Conservation (phyloP, 2,329 filamentous ascomycete genomes). For the Cladosporium halotolerans region DNA sequence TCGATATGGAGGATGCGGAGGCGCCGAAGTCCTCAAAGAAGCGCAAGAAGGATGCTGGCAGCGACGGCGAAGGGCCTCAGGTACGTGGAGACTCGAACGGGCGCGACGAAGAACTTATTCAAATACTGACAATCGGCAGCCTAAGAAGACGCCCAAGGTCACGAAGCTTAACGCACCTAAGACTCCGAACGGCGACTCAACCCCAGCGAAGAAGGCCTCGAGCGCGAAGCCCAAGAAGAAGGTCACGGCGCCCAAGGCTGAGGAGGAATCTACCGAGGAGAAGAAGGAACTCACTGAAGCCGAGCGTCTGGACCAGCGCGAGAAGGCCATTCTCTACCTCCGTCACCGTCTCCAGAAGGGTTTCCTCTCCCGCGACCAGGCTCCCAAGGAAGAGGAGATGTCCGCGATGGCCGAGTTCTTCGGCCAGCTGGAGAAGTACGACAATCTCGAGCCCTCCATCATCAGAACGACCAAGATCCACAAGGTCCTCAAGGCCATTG, state of each 20-base stretch:
- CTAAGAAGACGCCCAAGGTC: constrained; percentile 46
- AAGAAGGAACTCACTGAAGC: constrained; percentile 49
- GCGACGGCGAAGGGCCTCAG: constrained; percentile 65
- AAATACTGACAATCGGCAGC: constrained; percentile 31
- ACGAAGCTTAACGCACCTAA: constrained; percentile 42
- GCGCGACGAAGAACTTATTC: no score
- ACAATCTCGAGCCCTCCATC: constrained; percentile 79
- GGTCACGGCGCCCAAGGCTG: constrained; percentile 45
- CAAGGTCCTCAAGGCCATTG: constrained; percentile 92
- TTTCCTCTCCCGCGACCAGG: constrained; percentile 75
- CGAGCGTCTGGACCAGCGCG: constrained; percentile 51
- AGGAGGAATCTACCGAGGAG: constrained; percentile 52
- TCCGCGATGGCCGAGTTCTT: constrained; percentile 69
- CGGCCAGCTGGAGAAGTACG: constrained; percentile 70
- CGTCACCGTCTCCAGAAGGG: constrained; percentile 94
- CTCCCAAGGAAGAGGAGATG: constrained; percentile 84
- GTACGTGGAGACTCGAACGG: constrained; percentile 24
- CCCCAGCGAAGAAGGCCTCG: constrained; percentile 30
- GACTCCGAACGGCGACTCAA: constrained; percentile 33
- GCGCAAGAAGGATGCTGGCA: constrained; percentile 66
- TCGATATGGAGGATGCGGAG: constrained; percentile 59
- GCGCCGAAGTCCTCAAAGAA: constrained; percentile 62
- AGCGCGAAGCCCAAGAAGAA: constrained; percentile 53
- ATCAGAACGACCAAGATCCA: constrained; percentile 94
- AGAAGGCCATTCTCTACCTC: constrained; percentile 76